Evolutionary conservation across 169 alveolate genomes (phyloP).

Genomic region (Toxoplasma gondii): DNA sequence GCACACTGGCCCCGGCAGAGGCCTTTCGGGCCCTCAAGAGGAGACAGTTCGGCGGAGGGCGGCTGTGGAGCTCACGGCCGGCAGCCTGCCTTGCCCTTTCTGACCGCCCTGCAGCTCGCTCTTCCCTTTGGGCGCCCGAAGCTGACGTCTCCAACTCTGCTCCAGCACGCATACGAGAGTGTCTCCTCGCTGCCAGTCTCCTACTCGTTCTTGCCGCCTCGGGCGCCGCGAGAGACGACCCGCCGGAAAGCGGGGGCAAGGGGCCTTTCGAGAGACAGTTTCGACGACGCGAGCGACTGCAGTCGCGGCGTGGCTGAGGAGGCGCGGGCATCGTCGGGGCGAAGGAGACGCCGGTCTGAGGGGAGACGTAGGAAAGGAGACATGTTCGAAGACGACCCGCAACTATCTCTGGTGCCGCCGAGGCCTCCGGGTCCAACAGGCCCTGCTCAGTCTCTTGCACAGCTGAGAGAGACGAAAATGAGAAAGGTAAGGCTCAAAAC

Average conservation of each 20-base stretch:
- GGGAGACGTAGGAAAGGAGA: not conserved
- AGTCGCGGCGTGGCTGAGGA: not conserved
- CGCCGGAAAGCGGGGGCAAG: not conserved
- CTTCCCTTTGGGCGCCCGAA: slow-evolving; percentile 36
- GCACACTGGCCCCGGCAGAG: not conserved
- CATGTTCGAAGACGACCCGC: not conserved
- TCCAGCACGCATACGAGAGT: not conserved
- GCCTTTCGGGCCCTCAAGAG: not conserved
- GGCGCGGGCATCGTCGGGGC: not conserved
- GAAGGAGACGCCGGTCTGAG: not conserved
- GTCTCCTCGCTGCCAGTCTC: not conserved
- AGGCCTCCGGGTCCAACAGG: not conserved
- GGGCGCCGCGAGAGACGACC: not conserved
- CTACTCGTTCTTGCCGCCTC: not conserved
- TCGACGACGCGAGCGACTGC: no score
- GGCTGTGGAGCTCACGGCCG: not conserved
- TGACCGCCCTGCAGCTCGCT: slow-evolving; percentile 29
- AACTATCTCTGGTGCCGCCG: not conserved
- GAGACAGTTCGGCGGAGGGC: not conserved
- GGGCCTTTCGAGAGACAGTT: not conserved
- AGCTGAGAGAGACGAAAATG: slow-evolving; percentile 12
- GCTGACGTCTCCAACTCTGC: not conserved
- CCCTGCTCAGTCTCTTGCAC: not conserved
- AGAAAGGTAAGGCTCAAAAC: not conserved
- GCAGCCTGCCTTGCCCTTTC: not conserved